Base-by-base conservation (phyloP, 108 stramenopile species). In the Conticribra guillardii region DNA sequence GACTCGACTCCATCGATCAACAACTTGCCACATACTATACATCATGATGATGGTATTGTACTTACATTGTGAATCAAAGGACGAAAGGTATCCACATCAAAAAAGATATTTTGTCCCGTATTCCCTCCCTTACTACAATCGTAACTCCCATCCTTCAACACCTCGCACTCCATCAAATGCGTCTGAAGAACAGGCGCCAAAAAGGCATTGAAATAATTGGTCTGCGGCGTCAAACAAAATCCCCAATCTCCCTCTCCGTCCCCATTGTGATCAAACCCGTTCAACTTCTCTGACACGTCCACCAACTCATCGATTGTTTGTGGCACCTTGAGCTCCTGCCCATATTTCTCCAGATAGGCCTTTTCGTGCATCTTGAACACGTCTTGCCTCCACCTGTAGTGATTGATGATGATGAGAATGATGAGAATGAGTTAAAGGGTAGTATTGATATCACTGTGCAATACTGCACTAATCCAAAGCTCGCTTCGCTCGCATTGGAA, bases 101-200 rank as follows among this genome's bases (percentile, higher is more conserved):
- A 78, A 44, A 78, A 78, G 16, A 78, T 72, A 49, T 78, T 78
- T 71, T 78, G 76, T 16, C 76, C 76, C 2, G 76, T 78, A 37
- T 66, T 15, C 22, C 34, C 34, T 4, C 65, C 73, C 27, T 8
- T 17, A 5, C 8, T 29, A 54, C 60, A 62, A 33, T 52, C 34
- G 17, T 48, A 46, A 0, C 16, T 33, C 0, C 62, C 71, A 3
- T 54, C 45, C 27, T 15, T 9, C 11, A 0, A 1, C 59, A 18
- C 28, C 29, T 31, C 32, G 52, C 71, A 73, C 52, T 73, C 60
- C 22, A 37, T n/a, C 24, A 74, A 49, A 44, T 27, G 33, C 31
- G 60, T 66, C 57, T 74, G 73, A 30, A 78, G 31, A 0, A 78
- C 44, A 26, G 76, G 71, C 5, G 71, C 37, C 17, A 78, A 37